Evolutionary conservation across 2,329 filamentous ascomycete genomes (phyloP), one percentile per base, ranked within the genome.

Genomic region (Aschersonia sp.): DNA sequence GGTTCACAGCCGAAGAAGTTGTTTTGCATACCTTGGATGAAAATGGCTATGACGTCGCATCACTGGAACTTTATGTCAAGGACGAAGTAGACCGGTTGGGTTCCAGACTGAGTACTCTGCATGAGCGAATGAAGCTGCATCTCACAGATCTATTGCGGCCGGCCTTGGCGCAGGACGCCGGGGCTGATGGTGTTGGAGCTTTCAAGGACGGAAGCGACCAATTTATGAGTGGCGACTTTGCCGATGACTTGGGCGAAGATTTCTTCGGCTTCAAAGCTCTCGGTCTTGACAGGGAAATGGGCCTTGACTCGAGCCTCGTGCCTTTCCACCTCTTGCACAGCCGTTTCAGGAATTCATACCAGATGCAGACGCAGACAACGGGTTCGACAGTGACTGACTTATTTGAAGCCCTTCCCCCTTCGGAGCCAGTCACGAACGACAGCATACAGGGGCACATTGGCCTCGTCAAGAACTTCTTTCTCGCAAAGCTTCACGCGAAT

Each of bases 251-350:
- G 9, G 91, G 89, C 51, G 92, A 98, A 70, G 92, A 98, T 67
- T 98, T 96, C 76, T 98, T 98, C 59, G 92, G 92, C 31, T 97
- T 98, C 77, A 89, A 89, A 61, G 89, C 94, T 51, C 78, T 98
- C 44, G 92, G 92, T 43, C 75, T 98, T 50, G 89, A 95, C 58
- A 84, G 82, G 56, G 92, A 98, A 61, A 84, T 97, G 61, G 89
- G 89, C 20, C 74, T 92, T 52, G 83, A 91, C 32, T 85, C 85
- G 55, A 78, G 97, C 51, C 89, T 86, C 47, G 92, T 98, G 38
- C 92, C 94, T 30, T 74, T 98, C 50, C 92, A 98, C 67, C 78
- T 98, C 28, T 77, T 98, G 31, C 92, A 97, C 61, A 89, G 87
- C 55, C 82, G 91, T 57, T 87, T 98, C 58, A 82, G 88, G 60